Percentiles rank a stretch among this genome's conserved stretches.
Evolutionary conservation across 2,329 filamentous ascomycete genomes (phyloP).

Genomic region (Alternaria sp.): DNA sequence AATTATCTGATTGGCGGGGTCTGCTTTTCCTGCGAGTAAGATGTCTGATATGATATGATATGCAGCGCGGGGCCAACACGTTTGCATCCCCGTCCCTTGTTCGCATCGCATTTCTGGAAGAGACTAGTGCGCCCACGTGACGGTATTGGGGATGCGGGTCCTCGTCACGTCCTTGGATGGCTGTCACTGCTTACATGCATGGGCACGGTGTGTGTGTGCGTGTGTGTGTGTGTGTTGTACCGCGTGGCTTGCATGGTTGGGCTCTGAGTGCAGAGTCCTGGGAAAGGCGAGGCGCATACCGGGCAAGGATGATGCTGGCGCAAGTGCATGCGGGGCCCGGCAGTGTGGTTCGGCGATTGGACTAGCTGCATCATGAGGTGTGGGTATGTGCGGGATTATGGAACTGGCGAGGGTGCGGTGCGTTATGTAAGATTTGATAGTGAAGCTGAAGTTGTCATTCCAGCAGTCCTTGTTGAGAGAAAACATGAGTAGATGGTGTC

Average conservation of each 20-base stretch:
- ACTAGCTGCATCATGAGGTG: background rate
- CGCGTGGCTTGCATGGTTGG: slow-evolving; percentile 21
- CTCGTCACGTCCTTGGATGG: background rate
- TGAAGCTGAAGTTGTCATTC: background rate
- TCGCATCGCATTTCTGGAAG: background rate
- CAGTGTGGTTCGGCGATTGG: slow-evolving; percentile 5
- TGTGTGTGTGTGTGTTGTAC: slow-evolving; percentile 13
- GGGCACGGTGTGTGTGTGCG: slow-evolving; percentile 8
- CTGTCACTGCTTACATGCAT: slow-evolving; percentile 15
- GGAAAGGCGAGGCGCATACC: background rate
- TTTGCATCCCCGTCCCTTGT: slow-evolving; percentile 1
- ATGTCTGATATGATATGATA: background rate
- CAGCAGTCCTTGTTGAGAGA: background rate
- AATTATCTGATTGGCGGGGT: slow-evolving; percentile 3
- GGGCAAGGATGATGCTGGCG: slow-evolving; percentile 5
- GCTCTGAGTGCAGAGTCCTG: slow-evolving; percentile 3
- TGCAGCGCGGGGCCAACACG: background rate
- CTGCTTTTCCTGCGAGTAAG: slow-evolving; percentile 1
- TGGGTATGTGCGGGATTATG: background rate
- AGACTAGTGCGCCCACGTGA: slow-evolving; percentile 10
- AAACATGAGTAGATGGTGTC: background rate
- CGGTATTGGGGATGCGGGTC: background rate
- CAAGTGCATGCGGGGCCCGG: slow-evolving; percentile 3
- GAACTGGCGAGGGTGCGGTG: background rate
- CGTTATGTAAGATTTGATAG: background rate